phyloP scores from a whole-genome alignment of 306 rosid genomes.

The Sphenostylis stenocarpa region DNA sequence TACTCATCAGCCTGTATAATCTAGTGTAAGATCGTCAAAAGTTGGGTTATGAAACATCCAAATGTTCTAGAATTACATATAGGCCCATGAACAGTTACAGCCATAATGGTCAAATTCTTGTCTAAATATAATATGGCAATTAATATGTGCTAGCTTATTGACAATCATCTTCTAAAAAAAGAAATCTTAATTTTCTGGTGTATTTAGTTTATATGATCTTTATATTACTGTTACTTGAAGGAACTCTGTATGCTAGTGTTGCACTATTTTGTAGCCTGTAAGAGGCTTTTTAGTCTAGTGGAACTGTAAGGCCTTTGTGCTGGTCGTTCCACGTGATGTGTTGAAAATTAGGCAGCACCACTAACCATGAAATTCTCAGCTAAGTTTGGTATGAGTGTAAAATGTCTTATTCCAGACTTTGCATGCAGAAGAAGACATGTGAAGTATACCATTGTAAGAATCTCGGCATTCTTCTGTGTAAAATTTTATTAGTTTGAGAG shows the following conservation, averaged over 20 bases:
- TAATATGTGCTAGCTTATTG: conserved; percentile 2
- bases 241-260: background rate
- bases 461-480: background rate
- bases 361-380: background rate
- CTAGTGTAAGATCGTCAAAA: background rate
- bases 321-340: background rate
- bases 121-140: conserved; percentile 6
- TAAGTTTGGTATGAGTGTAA: background rate
- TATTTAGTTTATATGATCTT: background rate
- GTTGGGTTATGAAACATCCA: conserved; percentile 10
- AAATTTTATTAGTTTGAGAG: background rate
- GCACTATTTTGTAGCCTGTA: background rate
- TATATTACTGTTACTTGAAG: background rate
- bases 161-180: conserved; percentile 5
- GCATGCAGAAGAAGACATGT: background rate
- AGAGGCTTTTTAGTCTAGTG: background rate
- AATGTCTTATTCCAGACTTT: background rate
- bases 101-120: background rate
- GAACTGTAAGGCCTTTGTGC: background rate
- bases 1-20: conserved; percentile 17
- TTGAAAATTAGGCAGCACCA: background rate
- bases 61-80: background rate
- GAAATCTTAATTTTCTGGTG: background rate
- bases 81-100: conserved; percentile 1
- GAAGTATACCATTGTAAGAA: background rate